Base-by-base conservation (phyloP, 768 basidiomycete species). In the Pholiota molesta region DNA sequence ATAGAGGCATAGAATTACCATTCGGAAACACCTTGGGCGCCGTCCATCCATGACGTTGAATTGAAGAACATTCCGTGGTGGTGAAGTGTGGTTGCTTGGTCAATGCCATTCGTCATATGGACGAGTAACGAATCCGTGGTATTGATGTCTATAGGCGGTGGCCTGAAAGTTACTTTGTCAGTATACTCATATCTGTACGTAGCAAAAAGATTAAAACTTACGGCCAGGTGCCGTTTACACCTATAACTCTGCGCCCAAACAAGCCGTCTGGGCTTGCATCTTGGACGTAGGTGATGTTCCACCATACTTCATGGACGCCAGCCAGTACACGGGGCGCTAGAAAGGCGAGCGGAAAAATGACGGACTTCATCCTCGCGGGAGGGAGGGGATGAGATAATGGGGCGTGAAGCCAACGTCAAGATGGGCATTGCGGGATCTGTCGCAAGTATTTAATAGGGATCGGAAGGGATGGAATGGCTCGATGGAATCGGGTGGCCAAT, bases 51-150 rank as follows among this genome's bases (percentile, higher is more conserved):
- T 17, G 86, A 84, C 0, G 91, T 83, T 1, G 85, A 82, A 72
- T 95, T 96, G 81, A 97, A 95, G 77, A 87, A 95, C 90, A 97
- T 93, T 64, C 97, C 97, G 75, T 97, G 96, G 71, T 96, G 91
- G 73, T 99, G 97, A 16, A 98, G 77, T 0, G 89, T 82, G 0
- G 91, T 83, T 0, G 88, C 83, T 28, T 77, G 65, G 57, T 90
- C 86, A 59, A 96, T 74, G 2, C 83, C 84, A 74, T 96, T 95
- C 29, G 79, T 79, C 5, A 88, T 86, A 71, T 98, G 95, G 0
- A 98, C 81, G 28, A 90, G 68, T 31, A 97, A 78, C 0, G 85
- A 84, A 73, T 99, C 94, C 19, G 81, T 82, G 5, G 85, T 82
- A 63, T 81, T 83, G 11, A 95, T 85, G 26, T 88, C 84, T 62